Base-by-base conservation (phyloP, 148 eudicot genomes). In the Mesembryanthemum crystallinum region DNA sequence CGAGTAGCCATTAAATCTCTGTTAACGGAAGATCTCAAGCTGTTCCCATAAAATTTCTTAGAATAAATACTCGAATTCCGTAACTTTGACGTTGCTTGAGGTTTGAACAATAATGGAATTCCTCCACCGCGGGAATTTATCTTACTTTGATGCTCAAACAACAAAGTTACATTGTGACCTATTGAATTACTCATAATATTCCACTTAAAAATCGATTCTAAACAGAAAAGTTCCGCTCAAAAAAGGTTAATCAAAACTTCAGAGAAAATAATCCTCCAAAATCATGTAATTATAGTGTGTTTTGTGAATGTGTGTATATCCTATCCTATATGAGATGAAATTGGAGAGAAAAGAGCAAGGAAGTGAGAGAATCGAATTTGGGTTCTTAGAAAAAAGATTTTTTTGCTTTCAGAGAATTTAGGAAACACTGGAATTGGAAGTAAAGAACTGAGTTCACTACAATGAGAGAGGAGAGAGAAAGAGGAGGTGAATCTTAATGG, bases 171-270 rank as follows among this genome's bases (percentile, higher is more conserved):
- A 78, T 86, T 90, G 51, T 83, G 83, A 75, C 88, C 89, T 43
- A 88, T 82, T 61, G 83, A 80, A 74, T 83, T 90, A 83, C 93
- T 94, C 98, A 94, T 94, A 59, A 71, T 89, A 45, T 57, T 35
- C 39, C 28, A 7, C 47, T 15, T 51, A 14, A 64, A 21, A 67
- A 61, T 37, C 1, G 23, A 17, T 57, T 37, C 78, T 30, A 59
- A 35, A 35, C 3, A 35, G 64, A 55, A 68, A 76, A 67, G 0
- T 14, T 65, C 63, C 8, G 55, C 71, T 67, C 17, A 25, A 67
- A 42, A 42, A 67, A 24, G 71, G 30, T 12, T 13, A 42, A 67
- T 45, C 14, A 13, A 29, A 66, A 15, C 51, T 64, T 64, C 45
- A 35, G 29, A 8, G 29, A 64, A 3, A 65, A 35, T 65, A 21